Evolutionary conservation across 805 yeast species (phyloP), one percentile per base, ranked within the genome.

Genomic region (Lachancea lanzarotensis): DNA sequence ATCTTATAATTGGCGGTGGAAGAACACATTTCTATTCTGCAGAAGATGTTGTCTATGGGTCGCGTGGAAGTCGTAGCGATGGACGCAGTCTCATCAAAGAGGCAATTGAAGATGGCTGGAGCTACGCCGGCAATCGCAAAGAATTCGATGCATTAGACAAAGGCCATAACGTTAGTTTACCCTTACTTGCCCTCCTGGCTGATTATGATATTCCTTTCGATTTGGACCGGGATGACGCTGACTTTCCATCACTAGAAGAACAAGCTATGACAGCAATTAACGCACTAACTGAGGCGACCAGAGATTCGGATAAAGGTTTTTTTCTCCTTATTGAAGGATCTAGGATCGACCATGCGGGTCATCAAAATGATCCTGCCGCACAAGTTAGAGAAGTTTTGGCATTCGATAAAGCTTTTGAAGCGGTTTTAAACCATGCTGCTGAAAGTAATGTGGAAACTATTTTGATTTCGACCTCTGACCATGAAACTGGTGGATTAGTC

Each of bases 401-500:
- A 1, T 90, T 80, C 63, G 95, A 86, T 62, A 79, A 78, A 48
- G 89, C 95, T 3, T 87, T 85, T 67, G 65, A 75, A 49, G 84
- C 86, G 10, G 95, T 82, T 2, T 65, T 78, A 43, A 78, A 84
- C 35, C 88, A 79, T 61, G 85, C 83, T 32, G 79, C 82, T 53
- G 60, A 71, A 8, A 58, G 84, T 2, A 87, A 84, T 41, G 79
- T 76, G 11, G 96, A 88, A 54, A 87, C 96, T 2, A 70, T 84
- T 37, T 75, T 87, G 34, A 71, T 90, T 35, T 79, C 91, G 20
- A 88, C 96, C 2, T 83, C 95, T 19, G 97, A 90, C 63, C 98
- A 90, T 69, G 98, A 90, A 63, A 90, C 97, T 20, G 98, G 98
- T 50, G 98, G 97, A 0, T 72, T 90, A 51, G 84, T 84, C n/a